These are phyloP conservation scores for Cercis canadensis DNA, from an alignment of 306 rosid genomes.

Conservation along the genomic window DNA sequence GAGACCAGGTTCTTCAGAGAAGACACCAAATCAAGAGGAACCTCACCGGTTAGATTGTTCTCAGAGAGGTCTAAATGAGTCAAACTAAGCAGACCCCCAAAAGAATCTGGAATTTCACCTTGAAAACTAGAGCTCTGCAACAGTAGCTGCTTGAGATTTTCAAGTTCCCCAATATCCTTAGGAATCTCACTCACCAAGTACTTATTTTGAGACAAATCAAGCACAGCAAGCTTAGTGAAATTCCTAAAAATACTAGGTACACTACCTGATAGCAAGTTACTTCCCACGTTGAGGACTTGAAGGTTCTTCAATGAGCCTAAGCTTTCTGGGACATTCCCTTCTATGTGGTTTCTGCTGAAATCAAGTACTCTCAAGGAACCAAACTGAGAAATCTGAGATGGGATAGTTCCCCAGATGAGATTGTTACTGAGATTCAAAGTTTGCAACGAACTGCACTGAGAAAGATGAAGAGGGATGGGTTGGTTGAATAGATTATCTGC, in stretches of 20 bases:
- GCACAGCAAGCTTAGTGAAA: slow-evolving; percentile 69
- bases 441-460: slow-evolving; percentile 70
- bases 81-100: slow-evolving; percentile 62
- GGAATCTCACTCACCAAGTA: slow-evolving; percentile 87
- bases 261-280: slow-evolving; percentile 78
- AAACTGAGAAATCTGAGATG: slow-evolving; percentile 85
- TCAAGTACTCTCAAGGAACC: slow-evolving; percentile 72
- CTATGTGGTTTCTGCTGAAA: slow-evolving; percentile 73
- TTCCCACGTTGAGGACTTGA: slow-evolving; percentile 67
- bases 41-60: slow-evolving; percentile 79
- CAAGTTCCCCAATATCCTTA: slow-evolving; percentile 68
- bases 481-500: slow-evolving; percentile 84
- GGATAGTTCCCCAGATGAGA: slow-evolving; percentile 93
- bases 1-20: slow-evolving; percentile 79
- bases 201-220: slow-evolving; percentile 85
- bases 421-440: slow-evolving; percentile 87
- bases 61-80: slow-evolving; percentile 76
- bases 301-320: slow-evolving; percentile 70
- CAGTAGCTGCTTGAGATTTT: slow-evolving; percentile 62
- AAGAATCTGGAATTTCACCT: slow-evolving; percentile 78
- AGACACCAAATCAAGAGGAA: slow-evolving; percentile 61
- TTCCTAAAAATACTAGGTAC: slow-evolving; percentile 67
- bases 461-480: slow-evolving; percentile 94
- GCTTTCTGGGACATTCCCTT: slow-evolving; percentile 78
- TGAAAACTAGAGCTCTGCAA: slow-evolving; percentile 85